A percentile compares a stretch with the other conserved stretches of the same genome.
phyloP scores from a whole-genome alignment of 1,139 yeast species.

The Ogataea hybrid region DNA sequence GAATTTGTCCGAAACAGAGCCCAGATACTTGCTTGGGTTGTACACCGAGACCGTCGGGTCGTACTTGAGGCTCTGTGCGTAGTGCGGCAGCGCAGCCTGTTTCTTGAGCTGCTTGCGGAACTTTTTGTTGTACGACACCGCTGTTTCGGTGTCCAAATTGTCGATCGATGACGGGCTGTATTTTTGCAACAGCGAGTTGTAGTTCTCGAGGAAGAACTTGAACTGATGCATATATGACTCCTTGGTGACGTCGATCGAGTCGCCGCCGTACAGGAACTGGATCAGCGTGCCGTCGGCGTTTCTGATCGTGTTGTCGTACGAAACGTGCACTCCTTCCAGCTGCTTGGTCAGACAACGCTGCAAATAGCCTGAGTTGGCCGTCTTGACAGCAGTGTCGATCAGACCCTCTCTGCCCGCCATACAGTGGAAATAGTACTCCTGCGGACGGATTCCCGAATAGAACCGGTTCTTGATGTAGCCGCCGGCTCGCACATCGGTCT shows the following conservation, averaged over 20 bases:
- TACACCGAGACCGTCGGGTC: slow-evolving; percentile 87
- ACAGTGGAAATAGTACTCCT: slow-evolving; percentile 99
- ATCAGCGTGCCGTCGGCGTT: slow-evolving; percentile 93
- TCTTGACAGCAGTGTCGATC: slow-evolving; percentile 98
- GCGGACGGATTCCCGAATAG: slow-evolving; percentile 98
- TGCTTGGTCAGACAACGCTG: slow-evolving; percentile 99
- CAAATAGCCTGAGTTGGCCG: slow-evolving; percentile 97
- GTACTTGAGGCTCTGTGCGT: slow-evolving; percentile 58
- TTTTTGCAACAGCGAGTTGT: slow-evolving; percentile 79
- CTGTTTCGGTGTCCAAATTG: slow-evolving; percentile 78
- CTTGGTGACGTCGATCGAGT: slow-evolving; percentile 89
- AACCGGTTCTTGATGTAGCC: slow-evolving; percentile 97
- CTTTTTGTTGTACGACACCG: slow-evolving; percentile 78
- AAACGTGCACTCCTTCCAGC: slow-evolving; percentile 93
- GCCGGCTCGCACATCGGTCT: slow-evolving; percentile 97
- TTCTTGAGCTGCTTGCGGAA: slow-evolving; percentile 72
- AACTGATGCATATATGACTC: slow-evolving; percentile 94
- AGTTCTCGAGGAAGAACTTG: slow-evolving; percentile 89
- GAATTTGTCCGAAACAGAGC: slow-evolving; percentile 90
- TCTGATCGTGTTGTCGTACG: slow-evolving; percentile 93
- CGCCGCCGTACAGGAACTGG: slow-evolving; percentile 98
- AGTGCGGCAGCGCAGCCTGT: slow-evolving; percentile 61
- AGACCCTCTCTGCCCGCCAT: slow-evolving; percentile 99
- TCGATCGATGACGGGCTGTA: slow-evolving; percentile 84
- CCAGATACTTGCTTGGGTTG: slow-evolving; percentile 87